These are phyloP conservation scores for Lecanicillium sp. DNA, from an alignment of 2,329 filamentous ascomycete genomes.

Conservation along the genomic window DNA sequence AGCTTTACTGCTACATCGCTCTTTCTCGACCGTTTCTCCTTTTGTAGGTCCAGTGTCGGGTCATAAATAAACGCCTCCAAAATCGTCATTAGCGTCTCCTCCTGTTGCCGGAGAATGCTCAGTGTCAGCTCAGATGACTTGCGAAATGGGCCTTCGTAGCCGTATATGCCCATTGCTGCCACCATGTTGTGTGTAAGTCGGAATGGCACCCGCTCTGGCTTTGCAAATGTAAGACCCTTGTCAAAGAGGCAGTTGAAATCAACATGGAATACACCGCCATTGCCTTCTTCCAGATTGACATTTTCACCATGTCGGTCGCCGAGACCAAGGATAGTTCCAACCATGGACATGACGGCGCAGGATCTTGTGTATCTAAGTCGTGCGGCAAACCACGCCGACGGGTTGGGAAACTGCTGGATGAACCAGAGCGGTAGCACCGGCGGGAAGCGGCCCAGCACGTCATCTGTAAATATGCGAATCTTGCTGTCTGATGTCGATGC, in stretches of 20 bases:
- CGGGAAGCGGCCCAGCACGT: conserved; percentile 59
- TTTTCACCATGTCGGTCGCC: conserved; percentile 97
- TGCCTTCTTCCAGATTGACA: conserved; percentile 86
- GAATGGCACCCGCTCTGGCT: conserved; percentile 92
- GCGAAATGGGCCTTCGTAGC: conserved; percentile 87
- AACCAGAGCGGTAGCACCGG: conserved; percentile 92
- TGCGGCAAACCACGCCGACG: conserved; percentile 84
- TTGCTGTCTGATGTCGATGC: conserved; percentile 50
- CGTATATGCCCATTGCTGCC: conserved; percentile 91
- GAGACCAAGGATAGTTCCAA: conserved; percentile 85
- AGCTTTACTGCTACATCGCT: conserved; percentile 37
- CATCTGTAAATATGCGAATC: conserved; percentile 61
- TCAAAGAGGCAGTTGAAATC: conserved; percentile 99
- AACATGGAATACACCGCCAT: conserved; percentile 91
- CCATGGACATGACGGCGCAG: conserved; percentile 99
- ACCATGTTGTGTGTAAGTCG: conserved; percentile 98
- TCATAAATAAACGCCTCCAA: conserved; percentile 96
- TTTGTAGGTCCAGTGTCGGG: conserved; percentile 84
- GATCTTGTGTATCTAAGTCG: conserved; percentile 85
- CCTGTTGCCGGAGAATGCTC: conserved; percentile 74
- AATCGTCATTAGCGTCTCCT: conserved; percentile 95
- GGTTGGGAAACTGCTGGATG: conserved; percentile 86
- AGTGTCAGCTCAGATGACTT: conserved; percentile 86
- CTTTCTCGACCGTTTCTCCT: conserved; percentile 44
- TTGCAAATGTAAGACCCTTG: conserved; percentile 91